Evolutionary conservation across 1,284 basidiomycete species (phyloP).

Genomic region (Mycena citricolor): DNA sequence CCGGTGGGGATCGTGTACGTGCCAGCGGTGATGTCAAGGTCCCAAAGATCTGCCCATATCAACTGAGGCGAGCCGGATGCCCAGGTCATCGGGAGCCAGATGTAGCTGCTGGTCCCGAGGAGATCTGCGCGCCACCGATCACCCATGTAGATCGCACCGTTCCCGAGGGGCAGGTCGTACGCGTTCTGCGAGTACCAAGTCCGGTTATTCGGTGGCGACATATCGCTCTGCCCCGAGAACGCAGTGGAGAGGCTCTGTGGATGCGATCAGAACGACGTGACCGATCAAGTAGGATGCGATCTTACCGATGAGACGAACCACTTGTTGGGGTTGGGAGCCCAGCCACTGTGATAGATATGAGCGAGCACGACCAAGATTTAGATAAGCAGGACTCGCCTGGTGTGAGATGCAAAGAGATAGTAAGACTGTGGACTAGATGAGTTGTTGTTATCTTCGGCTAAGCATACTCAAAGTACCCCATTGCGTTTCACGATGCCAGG

Average conservation of each 20-base stretch:
- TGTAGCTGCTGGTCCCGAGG: constrained; percentile 58
- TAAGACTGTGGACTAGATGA: constrained; percentile 41
- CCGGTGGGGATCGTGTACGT: constrained; percentile 52
- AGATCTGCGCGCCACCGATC: constrained; percentile 60
- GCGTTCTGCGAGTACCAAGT: constrained; percentile 67
- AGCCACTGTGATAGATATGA: constrained; percentile 43
- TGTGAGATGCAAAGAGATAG: constrained; percentile 62
- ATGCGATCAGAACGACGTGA: constrained; percentile 4
- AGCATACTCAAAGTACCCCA: constrained; percentile 36
- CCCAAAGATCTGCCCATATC: constrained; percentile 61
- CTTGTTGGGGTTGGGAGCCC: constrained; percentile 65
- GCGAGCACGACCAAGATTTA: no score
- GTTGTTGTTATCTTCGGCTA: background rate
- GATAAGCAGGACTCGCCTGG: constrained; percentile 31
- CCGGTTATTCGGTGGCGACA: constrained; percentile 38
- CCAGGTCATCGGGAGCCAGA: constrained; percentile 62
- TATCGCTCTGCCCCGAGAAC: constrained; percentile 58
- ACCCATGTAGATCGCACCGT: constrained; percentile 59
- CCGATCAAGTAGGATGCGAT: constrained; percentile 1
- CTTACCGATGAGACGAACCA: constrained; percentile 52
- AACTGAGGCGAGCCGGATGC: constrained; percentile 52
- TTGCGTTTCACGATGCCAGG: constrained; percentile 62
- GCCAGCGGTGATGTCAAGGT: constrained; percentile 47
- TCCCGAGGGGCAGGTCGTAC: constrained; percentile 51
- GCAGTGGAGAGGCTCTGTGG: constrained; percentile 52